Evolutionary conservation across 2,329 filamentous ascomycete species (phyloP).

Genomic region (Leptographium galeiforme): DNA sequence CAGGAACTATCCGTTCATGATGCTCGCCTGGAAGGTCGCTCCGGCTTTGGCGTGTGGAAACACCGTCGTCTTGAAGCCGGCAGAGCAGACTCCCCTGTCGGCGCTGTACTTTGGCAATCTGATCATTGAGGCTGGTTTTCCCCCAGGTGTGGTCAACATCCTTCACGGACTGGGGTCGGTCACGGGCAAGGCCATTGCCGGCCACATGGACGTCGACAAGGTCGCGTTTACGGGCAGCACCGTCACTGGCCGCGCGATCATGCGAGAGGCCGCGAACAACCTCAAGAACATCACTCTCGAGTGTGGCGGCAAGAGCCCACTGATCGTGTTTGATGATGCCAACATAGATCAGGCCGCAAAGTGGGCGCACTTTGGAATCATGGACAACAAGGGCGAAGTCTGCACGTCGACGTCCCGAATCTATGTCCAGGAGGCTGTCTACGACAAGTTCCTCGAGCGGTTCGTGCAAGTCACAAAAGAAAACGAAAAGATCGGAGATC

Average conservation of each 20-base stretch:
- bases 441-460: neutral
- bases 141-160: constrained; percentile 53
- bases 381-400: constrained; percentile 38
- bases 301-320: constrained; percentile 57
- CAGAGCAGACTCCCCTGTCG: constrained; percentile 62
- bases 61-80: constrained; percentile 62
- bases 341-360: constrained; percentile 48
- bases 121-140: constrained; percentile 58
- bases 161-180: constrained; percentile 16
- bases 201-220: constrained; percentile 36
- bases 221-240: constrained; percentile 69
- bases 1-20: constrained; percentile 34
- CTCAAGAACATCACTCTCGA: constrained; percentile 60
- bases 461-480: too few species aligned
- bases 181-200: constrained; percentile 28
- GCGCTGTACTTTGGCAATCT: constrained; percentile 56
- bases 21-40: constrained; percentile 55
- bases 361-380: constrained; percentile 23
- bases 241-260: constrained; percentile 53
- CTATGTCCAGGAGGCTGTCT: constrained; percentile 45
- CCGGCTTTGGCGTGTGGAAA: constrained; percentile 59
- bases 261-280: constrained; percentile 45
- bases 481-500: neutral
- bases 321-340: constrained; percentile 56
- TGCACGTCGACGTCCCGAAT: constrained; percentile 52